Base-by-base conservation (phyloP, 2,329 filamentous ascomycete genomes). In the Beauveria caledonica region DNA sequence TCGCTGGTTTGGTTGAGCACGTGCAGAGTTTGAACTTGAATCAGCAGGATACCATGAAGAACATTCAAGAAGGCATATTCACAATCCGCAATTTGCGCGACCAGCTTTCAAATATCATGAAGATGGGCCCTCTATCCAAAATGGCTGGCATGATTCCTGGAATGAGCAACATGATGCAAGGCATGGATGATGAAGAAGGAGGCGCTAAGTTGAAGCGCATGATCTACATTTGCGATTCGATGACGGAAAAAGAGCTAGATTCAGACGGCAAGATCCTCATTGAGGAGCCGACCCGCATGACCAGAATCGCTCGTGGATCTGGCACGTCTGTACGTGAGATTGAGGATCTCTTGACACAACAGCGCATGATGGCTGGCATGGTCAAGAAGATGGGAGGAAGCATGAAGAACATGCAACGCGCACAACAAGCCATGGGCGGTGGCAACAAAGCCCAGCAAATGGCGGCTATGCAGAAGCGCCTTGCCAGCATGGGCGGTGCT, bases 81-180 rank as follows among this genome's bases (percentile, higher is more conserved):
- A 96, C 94, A 0, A 84, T 99, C 39, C 88, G 94, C 60, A 94
- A 99, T 72, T 82, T 99, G 66, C 86, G 94, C 21, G 94, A 99
- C 72, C 95, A 99, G 71, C 85, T 99, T 13, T 89, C 88, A 62
- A 97, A 97, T 69, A 97, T 99, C 70, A 97, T 97, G 92, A 99
- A 99, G 78, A 97, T 99, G 94, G 94, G 94, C 0, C 94, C 94
- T 0, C 77, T 99, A 1, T 95, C 90, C 19, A 97, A 99, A 73
- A 95, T 99, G 85, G 95, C 93, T 0, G 92, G 92, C 68, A 99
- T 99, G 94, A 97, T 99, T 64, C 94, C 94, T 0, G 94, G 94
- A 29, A 88, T 99, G 74, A 88, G 88, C 66, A 89, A 89, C 70
- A 87, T 97, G 82, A 97, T 97, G 85, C 87, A 90, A 58, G 91